Evolutionary conservation across 2,329 filamentous ascomycete species (phyloP).

Genomic region (Apiospora koreana): DNA sequence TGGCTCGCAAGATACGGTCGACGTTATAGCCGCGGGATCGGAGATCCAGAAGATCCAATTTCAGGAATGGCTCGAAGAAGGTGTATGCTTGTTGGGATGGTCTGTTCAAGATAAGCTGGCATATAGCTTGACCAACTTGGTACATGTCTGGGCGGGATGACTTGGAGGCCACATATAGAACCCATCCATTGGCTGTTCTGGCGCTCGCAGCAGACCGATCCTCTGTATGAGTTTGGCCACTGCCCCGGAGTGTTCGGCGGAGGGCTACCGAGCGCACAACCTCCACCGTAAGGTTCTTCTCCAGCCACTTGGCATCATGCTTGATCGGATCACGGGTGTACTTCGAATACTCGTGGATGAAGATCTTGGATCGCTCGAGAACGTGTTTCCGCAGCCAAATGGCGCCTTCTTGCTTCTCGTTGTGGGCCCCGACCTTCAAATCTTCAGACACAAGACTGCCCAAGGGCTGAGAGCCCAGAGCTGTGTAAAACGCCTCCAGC

Average conservation of each 20-base stretch:
- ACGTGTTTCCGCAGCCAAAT: conserved; percentile 76
- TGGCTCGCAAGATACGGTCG: conserved; percentile 85
- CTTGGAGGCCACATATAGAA: conserved; percentile 74
- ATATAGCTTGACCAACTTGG: conserved; percentile 86
- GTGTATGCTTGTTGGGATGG: conserved; percentile 88
- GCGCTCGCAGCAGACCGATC: conserved; percentile 73
- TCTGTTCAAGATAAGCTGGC: conserved; percentile 75
- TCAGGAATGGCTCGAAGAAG: conserved; percentile 88
- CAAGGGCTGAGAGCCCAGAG: conserved; percentile 76
- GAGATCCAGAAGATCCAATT: conserved; percentile 78
- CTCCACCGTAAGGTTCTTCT: conserved; percentile 78
- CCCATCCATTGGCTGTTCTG: conserved; percentile 54
- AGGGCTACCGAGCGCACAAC: conserved; percentile 78
- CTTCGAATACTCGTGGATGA: conserved; percentile 74
- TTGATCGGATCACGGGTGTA: conserved; percentile 77
- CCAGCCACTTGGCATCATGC: conserved; percentile 87
- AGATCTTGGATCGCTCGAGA: conserved; percentile 84
- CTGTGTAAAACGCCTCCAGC: conserved; percentile 81
- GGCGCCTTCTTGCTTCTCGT: conserved; percentile 68
- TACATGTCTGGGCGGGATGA: conserved; percentile 74
- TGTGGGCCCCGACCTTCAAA: conserved; percentile 67
- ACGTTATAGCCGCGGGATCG: conserved; percentile 94
- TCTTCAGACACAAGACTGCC: conserved; percentile 79
- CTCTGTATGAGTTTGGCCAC: conserved; percentile 69
- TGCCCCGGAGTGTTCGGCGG: conserved; percentile 72